These are phyloP conservation scores for Bretschneidera sinensis DNA, from an alignment of 345 rosid species.

Conservation along the genomic window DNA sequence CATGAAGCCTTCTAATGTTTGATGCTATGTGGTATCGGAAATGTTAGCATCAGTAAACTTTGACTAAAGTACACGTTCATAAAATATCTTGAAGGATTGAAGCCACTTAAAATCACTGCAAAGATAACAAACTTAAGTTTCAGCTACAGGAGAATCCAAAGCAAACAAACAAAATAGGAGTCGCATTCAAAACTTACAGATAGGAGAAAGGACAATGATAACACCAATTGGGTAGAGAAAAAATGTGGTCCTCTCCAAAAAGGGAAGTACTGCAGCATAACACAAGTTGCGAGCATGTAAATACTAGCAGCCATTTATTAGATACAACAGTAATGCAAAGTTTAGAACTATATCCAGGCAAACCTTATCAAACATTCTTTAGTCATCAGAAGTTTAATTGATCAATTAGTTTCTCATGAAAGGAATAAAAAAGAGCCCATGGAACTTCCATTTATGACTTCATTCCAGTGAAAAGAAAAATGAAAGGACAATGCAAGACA, in stretches of 20 bases:
- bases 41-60: conserved; percentile 26
- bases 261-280: conserved; percentile 72
- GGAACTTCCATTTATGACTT: no score
- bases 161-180: conserved; percentile 3
- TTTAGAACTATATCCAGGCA: background rate
- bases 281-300: no score
- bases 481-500: background rate
- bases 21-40: conserved; percentile 5
- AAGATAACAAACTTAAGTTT: background rate
- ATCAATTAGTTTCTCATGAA: background rate
- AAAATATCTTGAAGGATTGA: conserved; percentile 95
- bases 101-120: conserved; percentile 93
- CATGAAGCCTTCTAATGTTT: conserved; percentile 12
- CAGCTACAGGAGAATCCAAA: background rate
- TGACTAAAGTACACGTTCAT: conserved; percentile 91
- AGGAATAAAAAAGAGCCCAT: no score
- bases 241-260: conserved; percentile 94
- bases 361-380: background rate
- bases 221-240: conserved; percentile 92
- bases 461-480: background rate
- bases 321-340: background rate
- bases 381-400: background rate
- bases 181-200: conserved; percentile 52
- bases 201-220: conserved; percentile 73
- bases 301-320: no score